These are phyloP conservation scores for Rhizopus stolonifer DNA, from an alignment of 371 early-diverging fungal species.

Conservation along the genomic window DNA sequence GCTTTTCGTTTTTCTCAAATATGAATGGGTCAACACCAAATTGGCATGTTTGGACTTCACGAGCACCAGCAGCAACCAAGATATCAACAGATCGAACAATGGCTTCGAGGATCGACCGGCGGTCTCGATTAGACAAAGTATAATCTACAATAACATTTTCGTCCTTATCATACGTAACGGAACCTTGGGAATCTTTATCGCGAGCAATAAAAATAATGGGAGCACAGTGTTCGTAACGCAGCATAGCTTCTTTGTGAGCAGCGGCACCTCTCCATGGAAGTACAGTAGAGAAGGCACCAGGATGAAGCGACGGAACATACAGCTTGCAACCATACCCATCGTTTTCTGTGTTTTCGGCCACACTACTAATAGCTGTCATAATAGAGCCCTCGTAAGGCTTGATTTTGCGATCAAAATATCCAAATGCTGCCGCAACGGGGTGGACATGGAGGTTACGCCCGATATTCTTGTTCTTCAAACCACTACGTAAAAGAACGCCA, in stretches of 20 bases:
- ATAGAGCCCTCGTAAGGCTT: conserved; percentile 63
- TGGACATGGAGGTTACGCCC: conserved; percentile 61
- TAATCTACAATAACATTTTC: conserved; percentile 44
- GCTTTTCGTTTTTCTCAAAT: conserved; percentile 31
- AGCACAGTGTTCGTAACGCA: conserved; percentile 25
- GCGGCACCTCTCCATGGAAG: conserved; percentile 58
- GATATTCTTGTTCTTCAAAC: conserved; percentile 64
- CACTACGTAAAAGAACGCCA: conserved; percentile 57
- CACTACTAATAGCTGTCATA: conserved; percentile 62
- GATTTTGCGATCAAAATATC: conserved; percentile 54
- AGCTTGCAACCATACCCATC: conserved; percentile 66
- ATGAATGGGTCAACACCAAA: conserved; percentile 45
- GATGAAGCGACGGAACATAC: conserved; percentile 63
- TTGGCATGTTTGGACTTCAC: conserved; percentile 59
- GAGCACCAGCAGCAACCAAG: conserved; percentile 37
- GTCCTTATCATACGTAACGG: conserved; percentile 34
- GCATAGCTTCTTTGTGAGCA: conserved; percentile 58
- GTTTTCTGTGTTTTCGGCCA: conserved; percentile 51
- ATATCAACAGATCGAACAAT: conserved; percentile 49
- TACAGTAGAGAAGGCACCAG: conserved; percentile 27
- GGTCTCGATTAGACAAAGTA: conserved; percentile 55
- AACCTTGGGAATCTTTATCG: conserved; percentile 37
- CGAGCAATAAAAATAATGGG: conserved; percentile 21
- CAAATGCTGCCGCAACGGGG: conserved; percentile 15
- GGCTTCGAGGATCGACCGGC: conserved; percentile 49